Evolutionary conservation across 1,139 yeast genomes (phyloP).

Genomic region (Debaryomyces subglobosus): DNA sequence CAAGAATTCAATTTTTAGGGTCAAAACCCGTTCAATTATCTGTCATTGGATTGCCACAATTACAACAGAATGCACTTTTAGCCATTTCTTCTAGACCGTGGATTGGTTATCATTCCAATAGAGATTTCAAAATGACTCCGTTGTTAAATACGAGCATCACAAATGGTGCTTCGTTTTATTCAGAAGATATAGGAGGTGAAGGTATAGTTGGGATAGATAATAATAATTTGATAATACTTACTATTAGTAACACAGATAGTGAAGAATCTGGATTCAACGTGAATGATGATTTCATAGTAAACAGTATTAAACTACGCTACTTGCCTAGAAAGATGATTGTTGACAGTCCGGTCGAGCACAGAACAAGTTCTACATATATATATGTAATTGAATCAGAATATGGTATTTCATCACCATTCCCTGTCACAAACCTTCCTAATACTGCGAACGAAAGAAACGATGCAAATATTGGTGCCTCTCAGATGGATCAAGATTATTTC

Average conservation of each 20-base stretch:
- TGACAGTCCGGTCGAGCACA: constrained; percentile 20
- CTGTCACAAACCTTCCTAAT: neutral
- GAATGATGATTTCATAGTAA: constrained; percentile 49
- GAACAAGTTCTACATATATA: constrained; percentile 17
- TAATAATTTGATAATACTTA: constrained; percentile 58
- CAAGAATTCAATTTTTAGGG: constrained; percentile 77
- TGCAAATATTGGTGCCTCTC: neutral
- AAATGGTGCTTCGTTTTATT: constrained; percentile 55
- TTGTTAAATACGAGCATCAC: constrained; percentile 34
- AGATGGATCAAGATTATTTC: constrained; percentile 30
- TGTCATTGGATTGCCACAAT: constrained; percentile 25
- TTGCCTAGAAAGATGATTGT: constrained; percentile 54
- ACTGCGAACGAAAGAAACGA: neutral
- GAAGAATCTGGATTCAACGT: constrained; percentile 36
- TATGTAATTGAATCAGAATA: constrained; percentile 53
- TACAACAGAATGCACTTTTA: constrained; percentile 27
- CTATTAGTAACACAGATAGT: constrained; percentile 43
- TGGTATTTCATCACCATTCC: constrained; percentile 36
- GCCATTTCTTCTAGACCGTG: constrained; percentile 51
- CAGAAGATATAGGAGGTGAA: constrained; percentile 63
- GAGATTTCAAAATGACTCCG: constrained; percentile 45
- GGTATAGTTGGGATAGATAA: constrained; percentile 67
- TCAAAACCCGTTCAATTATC: constrained; percentile 60
- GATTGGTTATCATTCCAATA: constrained; percentile 28
- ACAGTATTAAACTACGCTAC: constrained; percentile 46